Conservation (phyloP, 805 yeast species). For the Metschnikowia kofuensis region DNA sequence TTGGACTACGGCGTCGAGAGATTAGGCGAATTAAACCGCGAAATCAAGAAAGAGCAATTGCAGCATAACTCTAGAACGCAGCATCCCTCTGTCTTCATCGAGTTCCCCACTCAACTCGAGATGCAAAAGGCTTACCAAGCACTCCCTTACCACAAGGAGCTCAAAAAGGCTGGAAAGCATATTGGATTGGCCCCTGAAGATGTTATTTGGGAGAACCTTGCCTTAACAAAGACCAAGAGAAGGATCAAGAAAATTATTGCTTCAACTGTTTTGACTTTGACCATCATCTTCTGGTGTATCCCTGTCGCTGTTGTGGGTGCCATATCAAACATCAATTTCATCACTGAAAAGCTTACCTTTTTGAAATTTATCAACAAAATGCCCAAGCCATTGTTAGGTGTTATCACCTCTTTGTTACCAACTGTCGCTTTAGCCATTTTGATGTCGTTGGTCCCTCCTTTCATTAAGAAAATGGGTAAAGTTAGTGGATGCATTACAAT, state of each 20-base stretch:
- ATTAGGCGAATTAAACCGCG: constrained; percentile 64
- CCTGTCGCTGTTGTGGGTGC: constrained; percentile 98
- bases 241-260: constrained; percentile 56
- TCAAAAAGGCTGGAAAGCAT: constrained; percentile 44
- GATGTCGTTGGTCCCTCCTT: constrained; percentile 84
- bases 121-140: constrained; percentile 88
- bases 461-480: constrained; percentile 74
- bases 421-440: constrained; percentile 74
- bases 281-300: constrained; percentile 89
- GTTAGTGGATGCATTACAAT: constrained; percentile 67
- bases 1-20: constrained; percentile 67
- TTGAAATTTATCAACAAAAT: constrained; percentile 71
- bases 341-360: constrained; percentile 70
- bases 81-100: constrained; percentile 70
- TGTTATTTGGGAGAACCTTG: constrained; percentile 76
- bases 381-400: constrained; percentile 70
- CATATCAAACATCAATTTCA: constrained; percentile 78
- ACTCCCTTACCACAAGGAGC: constrained; percentile 53
- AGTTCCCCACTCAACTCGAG: constrained; percentile 80
- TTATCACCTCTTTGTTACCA: constrained; percentile 86
- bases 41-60: constrained; percentile 58
- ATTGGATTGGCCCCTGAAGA: constrained; percentile 79
- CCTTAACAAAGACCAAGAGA: constrained; percentile 57
- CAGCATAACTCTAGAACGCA: constrained; percentile 49
- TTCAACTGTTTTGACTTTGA: constrained; percentile 55